phyloP scores from a whole-genome alignment of 2,329 filamentous ascomycete genomes.

The Fusarium avenaceum region DNA sequence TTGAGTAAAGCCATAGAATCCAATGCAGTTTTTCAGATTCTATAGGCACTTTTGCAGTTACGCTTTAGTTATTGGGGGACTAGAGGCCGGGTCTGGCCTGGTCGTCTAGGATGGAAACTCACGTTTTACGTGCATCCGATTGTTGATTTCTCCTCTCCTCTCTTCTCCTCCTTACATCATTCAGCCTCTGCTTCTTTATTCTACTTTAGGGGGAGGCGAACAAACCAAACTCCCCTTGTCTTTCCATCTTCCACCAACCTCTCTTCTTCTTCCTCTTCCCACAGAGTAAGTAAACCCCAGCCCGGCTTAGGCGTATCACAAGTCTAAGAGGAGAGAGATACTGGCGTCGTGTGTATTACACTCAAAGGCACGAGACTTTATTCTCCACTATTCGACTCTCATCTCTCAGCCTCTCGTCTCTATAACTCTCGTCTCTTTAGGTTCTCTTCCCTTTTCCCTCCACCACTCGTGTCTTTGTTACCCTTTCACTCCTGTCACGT shows the following conservation, averaged over 20 bases:
- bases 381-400: constrained; percentile 33
- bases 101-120: constrained; percentile 35
- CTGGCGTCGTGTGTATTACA: constrained; percentile 34
- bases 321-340: constrained; percentile 6
- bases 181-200: neutral
- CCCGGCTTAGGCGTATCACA: neutral
- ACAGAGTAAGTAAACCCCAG: neutral
- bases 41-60: constrained; percentile 1
- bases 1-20: neutral
- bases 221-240: constrained; percentile 23
- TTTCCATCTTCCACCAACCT: constrained; percentile 11
- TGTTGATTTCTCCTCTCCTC: constrained; percentile 22
- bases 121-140: constrained; percentile 36
- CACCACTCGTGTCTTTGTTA: constrained; percentile 5
- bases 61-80: neutral
- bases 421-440: neutral
- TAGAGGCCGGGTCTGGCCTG: constrained; percentile 15
- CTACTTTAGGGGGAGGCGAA: constrained; percentile 1
- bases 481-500: constrained; percentile 8
- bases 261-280: constrained; percentile 8
- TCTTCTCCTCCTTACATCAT: constrained; percentile 26
- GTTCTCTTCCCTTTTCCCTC: constrained; percentile 10
- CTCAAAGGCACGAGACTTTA: constrained; percentile 34
- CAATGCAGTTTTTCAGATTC: neutral
- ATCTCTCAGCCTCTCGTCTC: too few species aligned